A percentile compares a stretch with the other conserved stretches of the same genome.
Conservation (phyloP, 352 stramenopile species). For the Globisporangium middletonii region DNA sequence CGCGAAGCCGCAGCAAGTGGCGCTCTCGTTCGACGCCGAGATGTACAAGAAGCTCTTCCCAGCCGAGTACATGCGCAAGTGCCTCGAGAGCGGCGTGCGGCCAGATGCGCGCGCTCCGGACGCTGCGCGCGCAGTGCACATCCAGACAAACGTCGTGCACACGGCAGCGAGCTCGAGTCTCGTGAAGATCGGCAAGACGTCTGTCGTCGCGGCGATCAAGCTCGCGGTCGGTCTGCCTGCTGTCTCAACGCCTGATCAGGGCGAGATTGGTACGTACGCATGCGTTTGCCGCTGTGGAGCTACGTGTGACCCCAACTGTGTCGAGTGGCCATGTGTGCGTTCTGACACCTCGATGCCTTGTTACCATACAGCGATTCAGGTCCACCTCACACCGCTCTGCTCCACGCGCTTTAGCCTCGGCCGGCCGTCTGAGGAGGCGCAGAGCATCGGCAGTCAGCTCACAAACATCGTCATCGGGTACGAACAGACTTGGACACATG, state of each 20-base stretch:
- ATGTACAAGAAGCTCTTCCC: constrained; percentile 77
- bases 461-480: constrained; percentile 65
- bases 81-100: constrained; percentile 50
- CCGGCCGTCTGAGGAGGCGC: constrained; percentile 65
- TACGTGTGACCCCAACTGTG: background rate
- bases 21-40: constrained; percentile 54
- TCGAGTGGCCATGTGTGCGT: background rate
- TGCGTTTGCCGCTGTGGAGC: background rate
- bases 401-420: constrained; percentile 66
- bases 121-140: constrained; percentile 36
- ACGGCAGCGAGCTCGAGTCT: constrained; percentile 65
- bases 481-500: background rate
- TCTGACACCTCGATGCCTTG: constrained; percentile 12
- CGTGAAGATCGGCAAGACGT: constrained; percentile 70
- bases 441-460: constrained; percentile 77
- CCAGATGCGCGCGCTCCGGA: constrained; percentile 50
- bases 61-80: constrained; percentile 60
- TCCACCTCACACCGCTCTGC: constrained; percentile 76
- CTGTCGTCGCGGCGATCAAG: constrained; percentile 64
- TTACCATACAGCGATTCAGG: constrained; percentile 50
- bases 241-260: constrained; percentile 63
- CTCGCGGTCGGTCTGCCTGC: constrained; percentile 67
- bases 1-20: constrained; percentile 2
- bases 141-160: constrained; percentile 63
- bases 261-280: constrained; percentile 48